phyloP scores from a whole-genome alignment of 2,329 filamentous ascomycete species.

The Lecanicillium sp. region DNA sequence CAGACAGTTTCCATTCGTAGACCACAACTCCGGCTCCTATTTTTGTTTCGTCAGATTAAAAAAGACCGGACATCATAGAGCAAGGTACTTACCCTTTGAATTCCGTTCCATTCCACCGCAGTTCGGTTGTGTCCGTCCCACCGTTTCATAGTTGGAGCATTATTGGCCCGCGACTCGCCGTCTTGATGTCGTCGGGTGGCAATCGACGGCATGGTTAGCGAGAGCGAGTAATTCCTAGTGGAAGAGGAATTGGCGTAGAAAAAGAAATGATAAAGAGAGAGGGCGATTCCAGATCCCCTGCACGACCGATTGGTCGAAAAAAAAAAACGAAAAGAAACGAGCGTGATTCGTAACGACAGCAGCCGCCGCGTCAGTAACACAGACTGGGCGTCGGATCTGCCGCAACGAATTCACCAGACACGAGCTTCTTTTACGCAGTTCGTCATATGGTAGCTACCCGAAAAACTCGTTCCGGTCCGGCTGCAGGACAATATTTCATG shows the following conservation, averaged over 20 bases:
- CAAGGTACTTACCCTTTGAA: slow-evolving; percentile 9
- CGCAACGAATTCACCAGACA: slow-evolving; percentile 2
- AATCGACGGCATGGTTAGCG: background rate
- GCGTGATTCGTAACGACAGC: background rate
- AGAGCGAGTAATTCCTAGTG: background rate
- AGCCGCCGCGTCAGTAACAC: slow-evolving; percentile 2
- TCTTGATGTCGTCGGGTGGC: background rate
- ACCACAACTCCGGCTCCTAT: slow-evolving; percentile 69
- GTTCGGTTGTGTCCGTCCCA: slow-evolving; percentile 10
- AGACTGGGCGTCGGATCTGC: background rate
- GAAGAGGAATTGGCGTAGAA: background rate
- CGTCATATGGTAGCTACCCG: slow-evolving; percentile 7
- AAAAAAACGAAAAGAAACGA: background rate
- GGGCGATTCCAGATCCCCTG: background rate
- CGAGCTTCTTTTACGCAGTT: slow-evolving; percentile 5
- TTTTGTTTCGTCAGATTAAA: background rate
- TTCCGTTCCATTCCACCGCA: slow-evolving; percentile 1
- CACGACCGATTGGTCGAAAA: no score
- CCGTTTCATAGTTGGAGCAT: background rate
- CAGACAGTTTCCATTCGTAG: slow-evolving; percentile 59
- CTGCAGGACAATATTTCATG: slow-evolving; percentile 8
- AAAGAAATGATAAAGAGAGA: background rate
- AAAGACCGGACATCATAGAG: background rate
- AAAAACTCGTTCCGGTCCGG: slow-evolving; percentile 1
- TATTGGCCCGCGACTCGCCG: background rate